A percentile compares a stretch with the other conserved stretches of the same genome.
Evolutionary conservation across 2,329 filamentous ascomycete genomes (phyloP).

Genomic region (Hypocreales sp.): DNA sequence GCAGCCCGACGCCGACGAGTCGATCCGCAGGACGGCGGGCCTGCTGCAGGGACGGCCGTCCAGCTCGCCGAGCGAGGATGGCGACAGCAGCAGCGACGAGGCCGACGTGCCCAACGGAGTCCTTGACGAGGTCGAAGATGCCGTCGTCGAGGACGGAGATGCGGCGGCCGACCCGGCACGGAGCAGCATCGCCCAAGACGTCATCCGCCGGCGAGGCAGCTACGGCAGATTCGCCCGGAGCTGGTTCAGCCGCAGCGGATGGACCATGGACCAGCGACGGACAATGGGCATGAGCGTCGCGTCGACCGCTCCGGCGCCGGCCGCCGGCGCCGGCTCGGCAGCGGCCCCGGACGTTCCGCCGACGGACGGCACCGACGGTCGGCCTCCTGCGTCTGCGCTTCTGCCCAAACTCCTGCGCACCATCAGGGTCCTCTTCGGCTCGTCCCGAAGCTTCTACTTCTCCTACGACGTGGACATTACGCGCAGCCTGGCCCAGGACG

Average conservation of each 20-base stretch:
- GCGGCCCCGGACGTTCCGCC: slow-evolving; percentile 15
- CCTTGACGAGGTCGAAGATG: slow-evolving; percentile 30
- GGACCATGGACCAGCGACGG: slow-evolving; percentile 56
- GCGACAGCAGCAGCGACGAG: slow-evolving; percentile 33
- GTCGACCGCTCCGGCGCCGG: slow-evolving; percentile 4
- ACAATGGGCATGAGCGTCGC: slow-evolving; percentile 50
- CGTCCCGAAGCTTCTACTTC: slow-evolving; percentile 80
- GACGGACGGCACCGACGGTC: slow-evolving; percentile 20
- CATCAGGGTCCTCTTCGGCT: slow-evolving; percentile 69
- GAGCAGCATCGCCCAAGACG: slow-evolving; percentile 71
- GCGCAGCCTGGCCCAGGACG: slow-evolving; percentile 32
- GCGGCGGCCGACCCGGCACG: slow-evolving; percentile 17
- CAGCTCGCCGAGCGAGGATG: slow-evolving; percentile 24
- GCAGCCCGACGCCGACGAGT: slow-evolving; percentile 54
- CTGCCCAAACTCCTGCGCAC: slow-evolving; percentile 76
- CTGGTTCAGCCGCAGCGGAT: slow-evolving; percentile 81
- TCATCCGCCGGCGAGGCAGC: slow-evolving; percentile 65
- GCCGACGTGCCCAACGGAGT: slow-evolving; percentile 16
- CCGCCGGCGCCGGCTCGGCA: slow-evolving; percentile 6
- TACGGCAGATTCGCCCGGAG: slow-evolving; percentile 82
- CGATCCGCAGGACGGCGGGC: slow-evolving; percentile 46
- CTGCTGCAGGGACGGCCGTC: slow-evolving; percentile 22
- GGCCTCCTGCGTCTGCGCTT: slow-evolving; percentile 27
- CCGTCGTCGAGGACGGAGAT: slow-evolving; percentile 16
- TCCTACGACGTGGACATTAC: slow-evolving; percentile 93